These are phyloP conservation scores for Gilbertella persicaria DNA, from an alignment of 371 early-diverging fungal genomes.

Conservation along the genomic window DNA sequence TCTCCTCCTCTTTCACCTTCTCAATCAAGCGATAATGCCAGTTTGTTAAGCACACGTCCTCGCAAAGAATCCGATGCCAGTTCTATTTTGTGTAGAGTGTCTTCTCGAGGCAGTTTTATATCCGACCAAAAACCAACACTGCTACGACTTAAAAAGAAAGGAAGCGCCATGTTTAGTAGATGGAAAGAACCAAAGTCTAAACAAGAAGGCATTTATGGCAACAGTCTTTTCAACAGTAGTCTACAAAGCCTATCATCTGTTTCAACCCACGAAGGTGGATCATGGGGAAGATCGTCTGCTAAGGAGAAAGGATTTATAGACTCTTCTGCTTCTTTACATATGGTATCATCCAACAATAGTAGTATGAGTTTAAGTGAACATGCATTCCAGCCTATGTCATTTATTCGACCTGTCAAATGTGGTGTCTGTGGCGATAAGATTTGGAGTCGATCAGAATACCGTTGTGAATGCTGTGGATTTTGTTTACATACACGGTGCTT, in stretches of 20 bases:
- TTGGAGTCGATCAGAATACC: conserved; percentile 80
- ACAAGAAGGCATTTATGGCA: conserved; percentile 1
- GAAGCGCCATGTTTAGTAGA: conserved; percentile 25
- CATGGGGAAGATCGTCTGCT: too few relatives aligned
- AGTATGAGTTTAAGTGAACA: conserved; percentile 32
- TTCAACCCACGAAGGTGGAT: too few relatives aligned
- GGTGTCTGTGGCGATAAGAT: conserved; percentile 84
- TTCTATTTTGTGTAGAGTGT: conserved; percentile 19
- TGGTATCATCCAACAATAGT: neutral
- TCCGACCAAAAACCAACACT: conserved; percentile 15
- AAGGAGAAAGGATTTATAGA: too few relatives aligned
- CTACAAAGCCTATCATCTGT: conserved; percentile 2
- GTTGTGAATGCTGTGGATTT: conserved; percentile 66
- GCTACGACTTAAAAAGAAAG: conserved; percentile 28
- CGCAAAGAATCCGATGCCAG: conserved; percentile 23
- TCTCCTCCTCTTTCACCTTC: conserved; percentile 18
- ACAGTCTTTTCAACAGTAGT: neutral
- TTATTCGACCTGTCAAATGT: conserved; percentile 74
- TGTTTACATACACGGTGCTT: conserved; percentile 37
- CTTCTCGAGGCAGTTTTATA: conserved; percentile 20
- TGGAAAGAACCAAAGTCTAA: neutral
- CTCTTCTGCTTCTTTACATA: conserved; percentile 1
- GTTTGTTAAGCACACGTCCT: neutral
- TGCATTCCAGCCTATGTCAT: conserved; percentile 61
- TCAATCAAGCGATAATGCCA: conserved; percentile 5